These are phyloP conservation scores for Exserohilum rostratum DNA, from an alignment of 2,329 filamentous ascomycete genomes.

Conservation along the genomic window DNA sequence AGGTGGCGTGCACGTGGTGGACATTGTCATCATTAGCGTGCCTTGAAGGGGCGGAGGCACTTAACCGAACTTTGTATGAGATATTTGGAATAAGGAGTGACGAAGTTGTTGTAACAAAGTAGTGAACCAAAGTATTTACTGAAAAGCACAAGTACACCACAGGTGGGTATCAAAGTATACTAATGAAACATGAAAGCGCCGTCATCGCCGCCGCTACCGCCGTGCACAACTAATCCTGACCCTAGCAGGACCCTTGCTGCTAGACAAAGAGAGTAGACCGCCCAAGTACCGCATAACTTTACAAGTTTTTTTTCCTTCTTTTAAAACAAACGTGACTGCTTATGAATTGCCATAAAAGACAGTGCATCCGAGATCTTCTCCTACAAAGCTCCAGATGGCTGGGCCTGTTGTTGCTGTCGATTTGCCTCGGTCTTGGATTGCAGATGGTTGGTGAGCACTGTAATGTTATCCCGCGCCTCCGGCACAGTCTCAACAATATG, in stretches of 20 bases:
- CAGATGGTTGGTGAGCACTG: conserved; percentile 32
- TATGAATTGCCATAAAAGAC: not conserved
- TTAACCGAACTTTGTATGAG: too few species aligned
- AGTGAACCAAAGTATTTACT: not conserved
- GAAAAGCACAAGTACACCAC: conserved; percentile 4
- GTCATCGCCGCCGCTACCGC: not conserved
- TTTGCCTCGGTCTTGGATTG: conserved; percentile 14
- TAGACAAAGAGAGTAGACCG: not conserved
- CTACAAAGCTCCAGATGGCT: conserved; percentile 7
- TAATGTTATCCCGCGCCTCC: conserved; percentile 65
- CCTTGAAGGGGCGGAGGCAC: too few species aligned
- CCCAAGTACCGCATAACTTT: not conserved
- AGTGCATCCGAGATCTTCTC: not conserved
- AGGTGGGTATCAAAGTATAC: conserved; percentile 13
- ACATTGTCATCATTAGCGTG: too few species aligned
- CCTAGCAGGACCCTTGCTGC: not conserved
- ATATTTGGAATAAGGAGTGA: too few species aligned
- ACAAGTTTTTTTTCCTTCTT: not conserved
- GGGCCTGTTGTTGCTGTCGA: conserved; percentile 10
- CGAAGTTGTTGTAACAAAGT: too few species aligned
- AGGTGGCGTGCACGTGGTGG: too few species aligned
- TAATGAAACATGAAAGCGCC: not conserved
- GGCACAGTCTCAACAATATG: conserved; percentile 71
- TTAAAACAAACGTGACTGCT: not conserved
- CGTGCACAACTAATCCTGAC: not conserved